Percentiles rank a stretch among this genome's conserved stretches.
Conservation (phyloP, 139 green algal genomes). For the Auxenochlorella protothecoides region DNA sequence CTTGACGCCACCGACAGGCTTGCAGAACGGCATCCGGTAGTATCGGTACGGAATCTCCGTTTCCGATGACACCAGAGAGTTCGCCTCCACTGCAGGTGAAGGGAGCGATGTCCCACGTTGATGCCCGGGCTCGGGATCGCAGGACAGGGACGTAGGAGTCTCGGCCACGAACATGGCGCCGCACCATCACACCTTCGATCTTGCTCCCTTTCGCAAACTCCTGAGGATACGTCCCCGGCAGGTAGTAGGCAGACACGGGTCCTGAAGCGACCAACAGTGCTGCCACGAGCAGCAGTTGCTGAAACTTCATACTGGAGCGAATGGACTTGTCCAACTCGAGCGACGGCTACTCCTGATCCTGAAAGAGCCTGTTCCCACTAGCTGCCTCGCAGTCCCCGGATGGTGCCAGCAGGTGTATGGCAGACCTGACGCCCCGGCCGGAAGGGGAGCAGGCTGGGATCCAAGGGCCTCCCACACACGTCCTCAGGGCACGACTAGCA, state of each 20-base stretch:
- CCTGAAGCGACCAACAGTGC: too few species aligned
- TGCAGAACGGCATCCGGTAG: constrained; percentile 91
- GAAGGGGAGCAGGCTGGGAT: too few species aligned
- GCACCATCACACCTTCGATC: constrained; percentile 37
- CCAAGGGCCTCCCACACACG: too few species aligned
- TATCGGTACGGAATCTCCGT: constrained; percentile 91
- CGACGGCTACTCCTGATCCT: too few species aligned
- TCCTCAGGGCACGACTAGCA: too few species aligned
- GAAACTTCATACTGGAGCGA: too few species aligned
- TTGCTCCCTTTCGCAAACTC: constrained; percentile 47
- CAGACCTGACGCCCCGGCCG: too few species aligned
- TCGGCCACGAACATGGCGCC: neutral
- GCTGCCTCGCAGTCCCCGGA: too few species aligned
- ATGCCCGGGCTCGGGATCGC: neutral
- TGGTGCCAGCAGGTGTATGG: too few species aligned
- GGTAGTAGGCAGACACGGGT: constrained; percentile 38
- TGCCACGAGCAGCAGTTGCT: too few species aligned
- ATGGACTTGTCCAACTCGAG: too few species aligned
- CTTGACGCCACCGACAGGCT: constrained; percentile 65
- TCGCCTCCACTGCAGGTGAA: constrained; percentile 50
- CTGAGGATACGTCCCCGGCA: constrained; percentile 60
- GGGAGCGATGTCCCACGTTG: neutral
- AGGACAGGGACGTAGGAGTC: neutral
- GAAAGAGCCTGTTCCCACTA: too few species aligned
- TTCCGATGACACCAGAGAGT: constrained; percentile 77